Evolutionary conservation across 225 moss, liverwort and hornwort species (phyloP), one percentile per base, ranked within the genome.

Genomic region (Pleurozium schreberi): DNA sequence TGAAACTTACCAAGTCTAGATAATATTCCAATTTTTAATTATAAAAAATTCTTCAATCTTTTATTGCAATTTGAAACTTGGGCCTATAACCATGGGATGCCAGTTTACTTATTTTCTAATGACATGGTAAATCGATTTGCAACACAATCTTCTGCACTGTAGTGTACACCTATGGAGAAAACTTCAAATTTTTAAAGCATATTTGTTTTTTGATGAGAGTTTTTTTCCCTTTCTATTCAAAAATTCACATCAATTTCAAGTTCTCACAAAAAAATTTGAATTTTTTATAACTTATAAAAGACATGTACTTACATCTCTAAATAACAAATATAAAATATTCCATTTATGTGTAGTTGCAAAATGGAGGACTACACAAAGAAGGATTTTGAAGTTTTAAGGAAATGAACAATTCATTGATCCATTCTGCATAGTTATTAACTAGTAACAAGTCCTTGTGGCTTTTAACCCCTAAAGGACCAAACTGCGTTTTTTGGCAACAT

Each of bases 31-130:
- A 27, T 27, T 71, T 15, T 1, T 4, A 70, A 1, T 14, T 71
- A 26, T 15, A 0, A 0, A 1, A 26, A 73, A 73, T 0, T 26
- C 3, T 73, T 73, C 0, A 45, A 0, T 25, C 25, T 42, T 69
- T 42, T 25, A 42, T 73, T 27, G 10, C 16, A 28, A 45, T 45
- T 45, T 28, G 28, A 28, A 16, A 9, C 17, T 43, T 71, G 9
- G 3, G 5, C 9, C 28, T 10, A 43, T 2, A 27, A 43, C 27
- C 3, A 71, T 43, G 3, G 43, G 43, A 9, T 43, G 71, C 2
- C 28, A 71, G 16, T 71, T 28, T 28, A 27, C 3, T 43, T 42
- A 42, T 26, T 42, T 42, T 70, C 0, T 0, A 70, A 42, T 42
- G 8, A 42, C 8, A 70, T 14, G 3, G 8, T 43, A 26, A 26